These are phyloP conservation scores for Massarina eburnea DNA, from an alignment of 2,329 filamentous ascomycete genomes.

Conservation along the genomic window DNA sequence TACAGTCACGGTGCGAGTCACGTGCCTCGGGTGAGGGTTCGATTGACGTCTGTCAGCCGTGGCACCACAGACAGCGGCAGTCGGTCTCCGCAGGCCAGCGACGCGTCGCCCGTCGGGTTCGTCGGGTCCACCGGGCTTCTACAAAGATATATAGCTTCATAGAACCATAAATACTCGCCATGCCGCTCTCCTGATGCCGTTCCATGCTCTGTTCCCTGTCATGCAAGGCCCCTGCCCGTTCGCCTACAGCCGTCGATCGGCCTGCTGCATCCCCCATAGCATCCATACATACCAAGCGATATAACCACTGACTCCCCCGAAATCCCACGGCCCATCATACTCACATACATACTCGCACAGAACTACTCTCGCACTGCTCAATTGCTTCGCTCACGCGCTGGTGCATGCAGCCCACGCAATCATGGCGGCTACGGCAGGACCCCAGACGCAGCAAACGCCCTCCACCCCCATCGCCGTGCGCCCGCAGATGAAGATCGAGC, in stretches of 20 bases:
- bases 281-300: slow-evolving; percentile 5
- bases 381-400: slow-evolving; percentile 8
- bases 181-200: not conserved
- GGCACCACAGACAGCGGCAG: no score
- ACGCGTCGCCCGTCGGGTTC: no score
- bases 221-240: slow-evolving; percentile 30
- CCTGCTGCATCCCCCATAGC: slow-evolving; percentile 12
- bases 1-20: no score
- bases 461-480: slow-evolving; percentile 24
- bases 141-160: slow-evolving; percentile 16
- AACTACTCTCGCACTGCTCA: slow-evolving; percentile 9
- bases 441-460: slow-evolving; percentile 26
- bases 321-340: not conserved
- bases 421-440: slow-evolving; percentile 23
- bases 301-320: slow-evolving; percentile 2
- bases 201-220: not conserved
- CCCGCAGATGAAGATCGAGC: slow-evolving; percentile 29
- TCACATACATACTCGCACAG: slow-evolving; percentile 3
- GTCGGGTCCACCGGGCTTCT: no score
- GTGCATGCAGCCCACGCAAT: slow-evolving; percentile 18
- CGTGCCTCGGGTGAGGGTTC: no score
- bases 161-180: slow-evolving; percentile 1
- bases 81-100: no score
- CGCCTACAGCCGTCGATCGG: slow-evolving; percentile 14
- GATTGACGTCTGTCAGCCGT: no score